phyloP scores from a whole-genome alignment of 805 yeast genomes.

The Ogataea methanolica region DNA sequence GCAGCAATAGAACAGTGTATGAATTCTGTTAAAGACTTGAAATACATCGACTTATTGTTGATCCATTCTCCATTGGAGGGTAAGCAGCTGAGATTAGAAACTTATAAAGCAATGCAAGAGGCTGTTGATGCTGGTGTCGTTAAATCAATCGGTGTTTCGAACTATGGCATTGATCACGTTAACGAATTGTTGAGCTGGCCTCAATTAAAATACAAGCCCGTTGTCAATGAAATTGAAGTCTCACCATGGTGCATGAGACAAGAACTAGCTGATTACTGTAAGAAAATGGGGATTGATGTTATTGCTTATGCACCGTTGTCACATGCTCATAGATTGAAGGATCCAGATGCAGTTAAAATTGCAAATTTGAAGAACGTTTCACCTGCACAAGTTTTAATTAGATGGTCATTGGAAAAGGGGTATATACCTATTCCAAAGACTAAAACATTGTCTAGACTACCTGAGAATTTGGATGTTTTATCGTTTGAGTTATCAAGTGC shows the following conservation, averaged over 20 bases:
- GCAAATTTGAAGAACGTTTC: slow-evolving; percentile 46
- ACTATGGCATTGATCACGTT: slow-evolving; percentile 57
- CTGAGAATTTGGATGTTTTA: slow-evolving; percentile 50
- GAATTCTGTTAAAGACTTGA: slow-evolving; percentile 44
- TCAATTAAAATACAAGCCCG: slow-evolving; percentile 52
- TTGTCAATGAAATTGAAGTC: slow-evolving; percentile 76
- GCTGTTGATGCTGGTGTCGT: slow-evolving; percentile 55
- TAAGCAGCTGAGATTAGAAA: slow-evolving; percentile 44
- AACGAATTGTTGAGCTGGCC: slow-evolving; percentile 58
- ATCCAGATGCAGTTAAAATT: slow-evolving; percentile 46
- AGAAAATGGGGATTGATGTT: slow-evolving; percentile 48
- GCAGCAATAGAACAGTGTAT: slow-evolving; percentile 55
- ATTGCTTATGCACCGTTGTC: slow-evolving; percentile 79
- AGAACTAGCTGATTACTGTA: slow-evolving; percentile 59
- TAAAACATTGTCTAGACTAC: slow-evolving; percentile 44
- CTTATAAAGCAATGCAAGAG: slow-evolving; percentile 75
- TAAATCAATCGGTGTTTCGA: slow-evolving; percentile 73
- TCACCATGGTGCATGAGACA: slow-evolving; percentile 78
- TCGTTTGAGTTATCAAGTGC: slow-evolving; percentile 40
- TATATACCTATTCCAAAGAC: slow-evolving; percentile 71
- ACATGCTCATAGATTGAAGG: slow-evolving; percentile 53
- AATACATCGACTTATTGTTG: slow-evolving; percentile 68
- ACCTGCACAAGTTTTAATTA: slow-evolving; percentile 59
- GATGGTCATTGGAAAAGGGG: slow-evolving; percentile 74
- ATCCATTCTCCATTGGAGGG: slow-evolving; percentile 61